phyloP scores from a whole-genome alignment of 208 protist genomes.

The Crithidia mellificae region DNA sequence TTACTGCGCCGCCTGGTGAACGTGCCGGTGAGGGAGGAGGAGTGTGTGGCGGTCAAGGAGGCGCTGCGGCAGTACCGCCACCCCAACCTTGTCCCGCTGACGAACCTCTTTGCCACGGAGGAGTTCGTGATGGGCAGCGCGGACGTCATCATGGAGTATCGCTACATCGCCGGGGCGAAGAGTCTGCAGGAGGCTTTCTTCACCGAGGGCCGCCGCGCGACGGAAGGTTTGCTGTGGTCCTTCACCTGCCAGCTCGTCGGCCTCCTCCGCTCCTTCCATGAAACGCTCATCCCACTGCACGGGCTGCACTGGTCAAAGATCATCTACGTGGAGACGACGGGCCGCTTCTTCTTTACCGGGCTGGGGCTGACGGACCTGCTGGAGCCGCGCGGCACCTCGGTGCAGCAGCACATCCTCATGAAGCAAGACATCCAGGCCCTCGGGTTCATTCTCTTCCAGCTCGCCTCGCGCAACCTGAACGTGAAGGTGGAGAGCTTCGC shows the following conservation, averaged over 20 bases:
- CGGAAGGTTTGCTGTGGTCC: conserved; percentile 87
- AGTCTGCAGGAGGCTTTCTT: conserved; percentile 82
- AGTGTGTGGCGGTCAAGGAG: conserved; percentile 59
- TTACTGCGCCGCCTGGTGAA: conserved; percentile 77
- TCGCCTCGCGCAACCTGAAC: conserved; percentile 69
- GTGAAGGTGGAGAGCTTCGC: conserved; percentile 59
- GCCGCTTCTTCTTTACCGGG: conserved; percentile 84
- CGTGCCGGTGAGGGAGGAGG: conserved; percentile 50
- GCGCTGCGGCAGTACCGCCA: conserved; percentile 73
- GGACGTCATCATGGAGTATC: conserved; percentile 88
- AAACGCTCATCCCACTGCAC: conserved; percentile 71
- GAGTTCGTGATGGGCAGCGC: conserved; percentile 87
- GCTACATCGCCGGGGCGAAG: conserved; percentile 77
- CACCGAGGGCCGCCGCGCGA: conserved; percentile 54
- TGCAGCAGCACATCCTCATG: conserved; percentile 49
- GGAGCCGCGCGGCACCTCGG: conserved; percentile 44
- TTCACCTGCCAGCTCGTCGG: conserved; percentile 86
- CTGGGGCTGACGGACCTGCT: conserved; percentile 80
- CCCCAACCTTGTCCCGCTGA: conserved; percentile 81
- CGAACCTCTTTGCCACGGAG: conserved; percentile 71
- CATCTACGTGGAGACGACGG: conserved; percentile 74
- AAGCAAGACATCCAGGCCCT: conserved; percentile 80
- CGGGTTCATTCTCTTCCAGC: conserved; percentile 81
- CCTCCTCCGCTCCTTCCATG: conserved; percentile 85
- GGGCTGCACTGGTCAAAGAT: conserved; percentile 86